These are phyloP conservation scores for Phytophthora colocasiae DNA, from an alignment of 352 stramenopile genomes.

Conservation along the genomic window DNA sequence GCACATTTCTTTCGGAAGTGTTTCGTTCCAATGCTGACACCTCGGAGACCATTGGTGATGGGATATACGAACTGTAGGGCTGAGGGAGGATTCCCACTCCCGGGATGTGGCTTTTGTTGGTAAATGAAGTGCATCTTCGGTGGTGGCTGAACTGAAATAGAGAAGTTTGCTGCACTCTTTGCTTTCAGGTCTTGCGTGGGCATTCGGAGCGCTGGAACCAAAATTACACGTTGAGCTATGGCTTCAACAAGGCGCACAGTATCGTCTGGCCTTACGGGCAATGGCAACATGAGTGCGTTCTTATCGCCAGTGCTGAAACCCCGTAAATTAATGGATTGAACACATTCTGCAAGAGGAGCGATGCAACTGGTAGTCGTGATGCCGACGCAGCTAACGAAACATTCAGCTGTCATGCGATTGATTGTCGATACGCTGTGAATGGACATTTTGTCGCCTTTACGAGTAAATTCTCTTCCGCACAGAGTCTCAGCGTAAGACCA, in stretches of 20 bases:
- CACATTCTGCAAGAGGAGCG: slow-evolving; percentile 46
- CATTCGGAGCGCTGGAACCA: slow-evolving; percentile 55
- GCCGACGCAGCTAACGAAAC: slow-evolving; percentile 41
- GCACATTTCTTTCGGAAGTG: slow-evolving; percentile 67
- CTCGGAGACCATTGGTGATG: slow-evolving; percentile 53
- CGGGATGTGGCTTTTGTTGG: slow-evolving; percentile 4
- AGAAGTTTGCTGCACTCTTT: slow-evolving; percentile 38
- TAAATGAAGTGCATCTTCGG: slow-evolving; percentile 57
- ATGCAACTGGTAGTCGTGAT: slow-evolving; percentile 4
- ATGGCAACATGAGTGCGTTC: slow-evolving; percentile 12
- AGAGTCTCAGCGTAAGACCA: slow-evolving; percentile 60
- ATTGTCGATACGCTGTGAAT: slow-evolving; percentile 51
- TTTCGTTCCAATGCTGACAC: slow-evolving; percentile 56
- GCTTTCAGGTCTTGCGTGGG: slow-evolving; percentile 61
- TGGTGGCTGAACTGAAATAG: slow-evolving; percentile 55
- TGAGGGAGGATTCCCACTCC: neutral
- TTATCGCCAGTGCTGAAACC: slow-evolving; percentile 38
- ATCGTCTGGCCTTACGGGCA: slow-evolving; percentile 53
- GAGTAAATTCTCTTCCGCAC: slow-evolving; percentile 46
- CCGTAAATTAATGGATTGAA: slow-evolving; percentile 70
- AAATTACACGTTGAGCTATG: slow-evolving; percentile 40
- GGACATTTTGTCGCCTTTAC: slow-evolving; percentile 39
- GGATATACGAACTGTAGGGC: slow-evolving; percentile 48
- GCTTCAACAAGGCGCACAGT: slow-evolving; percentile 45
- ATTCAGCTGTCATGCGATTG: slow-evolving; percentile 48